Base-by-base conservation (phyloP, 305 asterid species). In the Solanum hybrid region DNA sequence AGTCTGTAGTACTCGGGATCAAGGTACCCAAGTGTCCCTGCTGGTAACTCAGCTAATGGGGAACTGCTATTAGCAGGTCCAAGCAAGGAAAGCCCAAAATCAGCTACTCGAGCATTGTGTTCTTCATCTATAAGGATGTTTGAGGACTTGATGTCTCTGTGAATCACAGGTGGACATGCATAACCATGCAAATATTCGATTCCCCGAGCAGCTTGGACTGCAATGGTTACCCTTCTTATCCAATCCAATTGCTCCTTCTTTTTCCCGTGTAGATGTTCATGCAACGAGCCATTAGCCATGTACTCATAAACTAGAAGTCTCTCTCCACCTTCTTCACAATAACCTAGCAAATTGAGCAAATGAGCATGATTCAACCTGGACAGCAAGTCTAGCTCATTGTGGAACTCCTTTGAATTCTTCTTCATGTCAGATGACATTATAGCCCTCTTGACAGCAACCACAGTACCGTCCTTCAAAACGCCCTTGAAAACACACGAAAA, bases 91-190 rank as follows among this genome's bases (percentile, higher is more conserved):
- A 96, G 95, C 31, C 98, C 98, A 22, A 96, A 96, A 87, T 96
- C 98, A 22, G 98, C 94, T 3, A 96, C 98, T 57, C 98, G 93
- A 0, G 98, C 98, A 72, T 96, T 96, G 93, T 96, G 98, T 82
- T 96, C 98, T 91, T 96, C 98, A 70, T 96, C 98, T 73, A 95
- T 95, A 27, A 96, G 94, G 45, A 96, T 96, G 93, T 95, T 95
- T 9, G 98, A 96, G 3, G 98, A 95, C 89, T 96, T 96, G 29
- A 96, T 96, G 88, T 96, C 98, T 4, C 98, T 93, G 86, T 96
- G 98, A 77, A 96, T 96, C 10, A 96, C 98, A 1, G 98, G 98
- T 4, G 98, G 98, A 79, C 98, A 96, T 81, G 98, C 98, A 38
- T 96, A 96, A 1, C 97, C 98, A 31, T 96, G 98, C n/a, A 96